Evolutionary conservation across 2,329 filamentous ascomycete species (phyloP), one percentile per base, ranked within the genome.

Genomic region (Lachnellula cervina): DNA sequence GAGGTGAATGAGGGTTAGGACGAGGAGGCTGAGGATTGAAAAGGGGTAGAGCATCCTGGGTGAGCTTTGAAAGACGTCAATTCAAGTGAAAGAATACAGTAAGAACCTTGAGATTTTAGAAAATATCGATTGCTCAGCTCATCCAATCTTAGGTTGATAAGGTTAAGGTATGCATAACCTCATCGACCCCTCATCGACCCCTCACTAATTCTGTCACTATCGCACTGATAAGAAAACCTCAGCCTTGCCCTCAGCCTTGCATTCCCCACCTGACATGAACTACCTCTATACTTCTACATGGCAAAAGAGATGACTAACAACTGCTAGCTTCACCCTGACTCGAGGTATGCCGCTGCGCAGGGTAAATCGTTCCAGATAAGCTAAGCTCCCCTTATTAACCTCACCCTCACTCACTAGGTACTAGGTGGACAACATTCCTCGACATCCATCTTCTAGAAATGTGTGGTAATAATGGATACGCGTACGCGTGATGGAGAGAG

Each of bases 1-100:
- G 40, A 63, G 51, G 28, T 63, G 62, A 23, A 65, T 64, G 47
- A 63, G 46, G 21, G 53, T 46, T 14, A 63, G 54, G 23, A 63
- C 55, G 34, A 64, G 11, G 35, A 64, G 43, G 43, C 55, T 55
- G 25, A 64, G 55, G 42, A 64, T 60, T 14, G 62, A 63, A 37
- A 63, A 48, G 49, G 61, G 61, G 38, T 62, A 64, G 34, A 63
- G 52, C 62, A 67, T 65, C 48, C 51, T 64, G 47, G 19, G 8
- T 47, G 43, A 21, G 17, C 34, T 43, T 50, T 21, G 28, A 49
- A 19, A 25, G 40, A 9, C 1, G 16, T n/a, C 3, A 25, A 25
- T 44, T 49, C 34, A 23, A 17, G 9, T 5, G 25, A 28, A 28
- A 28, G 25, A 8, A 28, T 28, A 28, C 2, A 28, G 25, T 28